Percentiles rank a stretch among this genome's conserved stretches.
phyloP scores from a whole-genome alignment of 1,284 basidiomycete genomes.

The Xanthoconium separans region DNA sequence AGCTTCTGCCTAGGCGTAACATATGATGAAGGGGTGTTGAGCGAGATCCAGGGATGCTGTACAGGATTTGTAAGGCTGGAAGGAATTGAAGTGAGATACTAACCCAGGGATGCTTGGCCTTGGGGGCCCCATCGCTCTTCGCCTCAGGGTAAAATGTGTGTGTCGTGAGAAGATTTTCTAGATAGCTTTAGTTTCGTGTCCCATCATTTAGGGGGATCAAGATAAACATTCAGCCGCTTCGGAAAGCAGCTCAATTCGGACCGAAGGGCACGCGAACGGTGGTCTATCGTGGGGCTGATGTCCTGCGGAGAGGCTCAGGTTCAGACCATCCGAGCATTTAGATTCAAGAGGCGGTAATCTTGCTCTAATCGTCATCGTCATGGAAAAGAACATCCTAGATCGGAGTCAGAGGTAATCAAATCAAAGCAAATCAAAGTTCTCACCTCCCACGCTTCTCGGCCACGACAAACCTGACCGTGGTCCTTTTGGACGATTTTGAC shows the following conservation, averaged over 20 bases:
- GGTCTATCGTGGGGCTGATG: neutral
- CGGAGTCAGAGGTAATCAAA: neutral
- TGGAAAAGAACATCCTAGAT: neutral
- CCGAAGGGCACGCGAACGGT: neutral
- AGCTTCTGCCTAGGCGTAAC: neutral
- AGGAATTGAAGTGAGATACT: neutral
- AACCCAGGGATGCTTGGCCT: neutral
- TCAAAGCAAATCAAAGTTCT: neutral
- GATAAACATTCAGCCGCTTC: neutral
- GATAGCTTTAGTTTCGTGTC: neutral
- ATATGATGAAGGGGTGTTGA: constrained; percentile 17
- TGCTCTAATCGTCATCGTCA: neutral
- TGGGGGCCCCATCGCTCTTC: neutral
- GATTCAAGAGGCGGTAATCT: neutral
- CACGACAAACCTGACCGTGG: neutral
- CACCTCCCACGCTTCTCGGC: neutral
- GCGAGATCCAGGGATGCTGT: constrained; percentile 13
- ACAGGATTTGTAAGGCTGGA: neutral
- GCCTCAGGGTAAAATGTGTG: neutral
- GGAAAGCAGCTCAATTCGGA: neutral
- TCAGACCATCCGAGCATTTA: neutral
- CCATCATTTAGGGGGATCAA: neutral
- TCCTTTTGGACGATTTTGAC: no score
- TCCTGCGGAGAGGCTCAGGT: neutral
- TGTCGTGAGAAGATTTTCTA: constrained; percentile 4